These are phyloP conservation scores for Aspergillus asperescens DNA, from an alignment of 495 filamentous ascomycete species.

Conservation along the genomic window DNA sequence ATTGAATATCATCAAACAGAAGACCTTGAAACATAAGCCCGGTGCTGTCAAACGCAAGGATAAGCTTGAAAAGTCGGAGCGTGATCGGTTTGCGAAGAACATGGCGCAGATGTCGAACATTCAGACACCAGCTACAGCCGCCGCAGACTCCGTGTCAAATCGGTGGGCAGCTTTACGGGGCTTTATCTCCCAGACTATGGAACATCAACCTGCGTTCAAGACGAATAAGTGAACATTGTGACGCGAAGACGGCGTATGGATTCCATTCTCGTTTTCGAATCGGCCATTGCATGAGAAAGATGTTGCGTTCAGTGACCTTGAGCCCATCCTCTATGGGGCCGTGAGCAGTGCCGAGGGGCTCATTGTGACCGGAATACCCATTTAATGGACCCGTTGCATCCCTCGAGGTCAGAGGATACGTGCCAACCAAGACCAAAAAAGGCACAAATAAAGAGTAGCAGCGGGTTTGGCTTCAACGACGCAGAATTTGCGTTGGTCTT, in stretches of 20 bases:
- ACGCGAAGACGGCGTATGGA: background rate
- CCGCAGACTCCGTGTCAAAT: conserved; percentile 40
- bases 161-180: conserved; percentile 64
- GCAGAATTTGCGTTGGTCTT: too few relatives aligned
- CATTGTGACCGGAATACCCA: too few relatives aligned
- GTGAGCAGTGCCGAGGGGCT: too few relatives aligned
- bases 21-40: conserved; percentile 64
- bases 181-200: conserved; percentile 69
- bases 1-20: conserved; percentile 54
- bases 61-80: conserved; percentile 68
- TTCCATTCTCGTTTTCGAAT: background rate
- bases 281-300: background rate
- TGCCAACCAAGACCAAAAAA: too few relatives aligned
- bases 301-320: background rate
- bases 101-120: conserved; percentile 56
- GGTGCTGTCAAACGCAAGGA: conserved; percentile 82
- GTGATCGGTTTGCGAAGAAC: conserved; percentile 75
- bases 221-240: conserved; percentile 24
- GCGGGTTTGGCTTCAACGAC: too few relatives aligned
- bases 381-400: too few relatives aligned
- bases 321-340: too few relatives aligned
- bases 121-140: conserved; percentile 15
- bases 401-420: too few relatives aligned
- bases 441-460: too few relatives aligned
- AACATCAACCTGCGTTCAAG: conserved; percentile 63